Evolutionary conservation across 805 yeast genomes (phyloP).

Genomic region (Metschnikowia henanensis): DNA sequence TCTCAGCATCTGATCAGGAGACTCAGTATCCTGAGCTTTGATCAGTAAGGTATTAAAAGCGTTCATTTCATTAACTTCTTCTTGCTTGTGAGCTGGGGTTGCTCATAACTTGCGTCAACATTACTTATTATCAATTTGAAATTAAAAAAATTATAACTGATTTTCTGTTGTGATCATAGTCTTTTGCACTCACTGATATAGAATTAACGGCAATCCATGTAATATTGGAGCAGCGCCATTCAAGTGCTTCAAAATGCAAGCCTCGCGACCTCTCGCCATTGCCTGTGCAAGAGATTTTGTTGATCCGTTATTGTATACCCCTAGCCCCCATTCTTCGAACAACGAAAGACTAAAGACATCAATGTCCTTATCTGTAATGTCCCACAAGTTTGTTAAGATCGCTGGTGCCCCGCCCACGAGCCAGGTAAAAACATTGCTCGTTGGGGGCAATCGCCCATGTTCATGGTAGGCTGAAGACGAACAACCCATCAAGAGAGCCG

Average conservation of each 20-base stretch:
- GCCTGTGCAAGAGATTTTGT: conserved; percentile 50
- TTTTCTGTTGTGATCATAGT: background rate
- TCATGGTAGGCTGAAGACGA: conserved; percentile 72
- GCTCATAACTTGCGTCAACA: background rate
- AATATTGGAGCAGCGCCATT: conserved; percentile 94
- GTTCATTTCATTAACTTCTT: background rate
- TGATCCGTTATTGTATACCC: conserved; percentile 18
- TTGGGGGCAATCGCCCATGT: conserved; percentile 64
- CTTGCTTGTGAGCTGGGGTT: background rate
- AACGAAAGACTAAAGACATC: conserved; percentile 70
- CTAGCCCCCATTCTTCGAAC: conserved; percentile 66
- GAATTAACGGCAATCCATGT: conserved; percentile 75
- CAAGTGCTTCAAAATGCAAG: conserved; percentile 67
- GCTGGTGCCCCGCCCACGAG: conserved; percentile 79
- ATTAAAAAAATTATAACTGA: background rate
- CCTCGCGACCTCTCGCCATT: conserved; percentile 58
- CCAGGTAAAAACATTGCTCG: conserved; percentile 77
- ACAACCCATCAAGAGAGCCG: conserved; percentile 80
- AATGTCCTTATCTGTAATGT: conserved; percentile 94
- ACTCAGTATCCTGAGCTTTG: conserved; percentile 12
- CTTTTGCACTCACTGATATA: background rate
- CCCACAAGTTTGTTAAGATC: conserved; percentile 90
- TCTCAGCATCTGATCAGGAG: conserved; percentile 14
- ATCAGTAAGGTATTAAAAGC: background rate
- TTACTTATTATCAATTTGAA: conserved; percentile 1